Base-by-base conservation (phyloP, 1,139 yeast genomes). In the Lodderomyces jiufengensis region DNA sequence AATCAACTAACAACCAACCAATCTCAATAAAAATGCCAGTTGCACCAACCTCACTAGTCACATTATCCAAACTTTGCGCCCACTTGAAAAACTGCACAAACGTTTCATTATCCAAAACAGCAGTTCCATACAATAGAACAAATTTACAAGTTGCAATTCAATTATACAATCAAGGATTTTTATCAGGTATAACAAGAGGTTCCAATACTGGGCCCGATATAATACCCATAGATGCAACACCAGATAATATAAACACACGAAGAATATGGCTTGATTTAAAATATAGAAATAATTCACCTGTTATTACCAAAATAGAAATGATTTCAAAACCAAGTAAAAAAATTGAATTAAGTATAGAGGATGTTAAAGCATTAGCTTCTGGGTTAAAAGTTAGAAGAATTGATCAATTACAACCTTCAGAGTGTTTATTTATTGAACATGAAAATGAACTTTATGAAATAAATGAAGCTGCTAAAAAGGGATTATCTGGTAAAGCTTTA, bases 251-350 rank as follows among this genome's bases (percentile, higher is more conserved):
- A 31, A 65, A 95, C 12, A 76, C 94, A 1, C 78, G 98, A 53
- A 75, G 95, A 49, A 72, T 92, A 41, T 92, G 98, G 99, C 61
- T 92, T 14, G 95, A 90, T 1, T 68, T 92, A 54, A 92, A 92
- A 56, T 92, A 94, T 59, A 78, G 95, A 54, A 79, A 86, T 48
- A 80, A 83, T 53, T 69, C 70, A 45, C 82, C 96, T 0, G 95
- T 92, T 9, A 70, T 92, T 46, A 72, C 80, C 44, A 73, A 78
- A 40, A 76, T 90, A 52, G 72, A 77, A 27, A 69, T 92, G 51
- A 78, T 94, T 31, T 84, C 94, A 36, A 88, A 82, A 53, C 98
- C 98, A 31, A 86, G 84, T 50, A 73, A 92, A 56, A 73, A 81
- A 54, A 84, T 88, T 21, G 63, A 71, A 47, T 77, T 88, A 51